Conservation (phyloP, 768 basidiomycete species). For the Daedalea quercina region DNA sequence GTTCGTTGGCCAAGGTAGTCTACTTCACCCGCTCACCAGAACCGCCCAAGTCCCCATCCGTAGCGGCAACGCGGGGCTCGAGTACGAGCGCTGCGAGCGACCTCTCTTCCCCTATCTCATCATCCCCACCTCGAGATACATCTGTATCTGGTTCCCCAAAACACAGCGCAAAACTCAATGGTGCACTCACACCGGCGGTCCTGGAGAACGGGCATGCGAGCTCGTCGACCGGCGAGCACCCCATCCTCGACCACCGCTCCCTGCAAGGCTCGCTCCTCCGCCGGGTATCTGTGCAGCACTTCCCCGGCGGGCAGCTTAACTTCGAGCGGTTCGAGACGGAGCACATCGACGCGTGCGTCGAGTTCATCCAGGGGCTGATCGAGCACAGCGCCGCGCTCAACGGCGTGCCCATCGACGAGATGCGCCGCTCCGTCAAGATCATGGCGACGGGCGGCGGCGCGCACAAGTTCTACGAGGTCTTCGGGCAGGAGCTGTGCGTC, state of each 20-base stretch:
- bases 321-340: conserved; percentile 97
- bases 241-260: conserved; percentile 33
- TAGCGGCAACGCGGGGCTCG: conserved; percentile 53
- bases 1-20: conserved; percentile 94
- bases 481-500: conserved; percentile 67
- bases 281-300: conserved; percentile 67
- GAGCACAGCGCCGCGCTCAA: conserved; percentile 80
- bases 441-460: conserved; percentile 98
- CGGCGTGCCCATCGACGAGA: conserved; percentile 80
- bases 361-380: conserved; percentile 84
- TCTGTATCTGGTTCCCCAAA: conserved; percentile 23
- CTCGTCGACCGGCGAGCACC: conserved; percentile 29
- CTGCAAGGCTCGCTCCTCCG: conserved; percentile 63
- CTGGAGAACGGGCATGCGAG: conserved; percentile 29
- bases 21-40: conserved; percentile 95
- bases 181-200: conserved; percentile 78
- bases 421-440: conserved; percentile 90
- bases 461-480: conserved; percentile 85
- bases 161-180: conserved; percentile 41
- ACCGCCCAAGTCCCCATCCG: conserved; percentile 71
- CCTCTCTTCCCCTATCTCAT: conserved; percentile 27
- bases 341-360: conserved; percentile 75
- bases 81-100: conserved; percentile 43
- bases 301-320: conserved; percentile 95
- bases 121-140: conserved; percentile 24